A percentile compares a stretch with the other conserved stretches of the same genome.
Evolutionary conservation across 2,329 filamentous ascomycete genomes (phyloP).

Genomic region (Epichloe uncinata): DNA sequence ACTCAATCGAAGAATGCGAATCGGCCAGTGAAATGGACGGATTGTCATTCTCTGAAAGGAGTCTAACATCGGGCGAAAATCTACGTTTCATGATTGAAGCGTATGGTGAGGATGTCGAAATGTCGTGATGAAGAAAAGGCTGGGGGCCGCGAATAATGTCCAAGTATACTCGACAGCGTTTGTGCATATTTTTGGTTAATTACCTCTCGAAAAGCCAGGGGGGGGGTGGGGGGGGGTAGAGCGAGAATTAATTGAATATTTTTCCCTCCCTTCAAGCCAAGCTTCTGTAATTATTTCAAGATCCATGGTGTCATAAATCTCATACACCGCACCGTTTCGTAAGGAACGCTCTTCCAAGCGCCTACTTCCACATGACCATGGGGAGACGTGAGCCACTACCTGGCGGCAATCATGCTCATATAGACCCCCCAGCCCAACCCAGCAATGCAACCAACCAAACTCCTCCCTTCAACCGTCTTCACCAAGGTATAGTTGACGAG

Average conservation of each 20-base stretch:
- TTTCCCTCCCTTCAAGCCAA: not conserved
- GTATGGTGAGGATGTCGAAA: not conserved
- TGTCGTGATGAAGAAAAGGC: not conserved
- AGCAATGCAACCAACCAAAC: slow-evolving; percentile 57
- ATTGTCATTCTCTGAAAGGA: not conserved
- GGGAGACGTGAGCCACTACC: not conserved
- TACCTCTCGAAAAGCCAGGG: not conserved
- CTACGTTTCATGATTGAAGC: not conserved
- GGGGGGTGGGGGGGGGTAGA: not conserved
- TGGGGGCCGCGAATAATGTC: not conserved
- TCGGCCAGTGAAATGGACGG: not conserved
- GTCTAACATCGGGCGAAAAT: not conserved
- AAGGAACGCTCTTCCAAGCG: not conserved
- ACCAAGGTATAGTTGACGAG: slow-evolving; percentile 55
- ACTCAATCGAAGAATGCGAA: not conserved
- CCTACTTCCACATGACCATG: not conserved
- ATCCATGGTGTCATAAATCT: too few species aligned
- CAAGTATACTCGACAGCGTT: not conserved
- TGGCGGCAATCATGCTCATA: slow-evolving; percentile 47
- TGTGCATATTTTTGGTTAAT: not conserved
- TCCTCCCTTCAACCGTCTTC: slow-evolving; percentile 56
- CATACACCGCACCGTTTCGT: not conserved
- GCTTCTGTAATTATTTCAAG: too few species aligned
- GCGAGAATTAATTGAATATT: not conserved
- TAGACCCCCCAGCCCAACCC: slow-evolving; percentile 67